Percentiles rank a stretch among this genome's conserved stretches.
These are phyloP conservation scores for Leersia perrieri DNA, from an alignment of 176 grass and related monocot genomes.

Conservation along the genomic window DNA sequence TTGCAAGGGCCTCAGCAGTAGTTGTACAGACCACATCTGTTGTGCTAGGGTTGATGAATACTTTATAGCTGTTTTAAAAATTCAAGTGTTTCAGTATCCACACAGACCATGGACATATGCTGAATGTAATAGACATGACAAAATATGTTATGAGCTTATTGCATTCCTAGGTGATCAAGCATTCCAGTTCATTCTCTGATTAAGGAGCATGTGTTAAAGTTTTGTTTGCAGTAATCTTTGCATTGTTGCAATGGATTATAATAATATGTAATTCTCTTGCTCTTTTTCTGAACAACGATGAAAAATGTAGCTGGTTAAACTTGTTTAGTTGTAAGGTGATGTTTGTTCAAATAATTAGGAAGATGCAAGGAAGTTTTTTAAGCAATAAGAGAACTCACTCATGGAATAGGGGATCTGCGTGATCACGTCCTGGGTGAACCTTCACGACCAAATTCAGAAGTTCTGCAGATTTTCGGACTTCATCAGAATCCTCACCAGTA, in stretches of 20 bases:
- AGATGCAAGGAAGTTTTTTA: neutral
- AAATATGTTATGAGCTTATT: neutral
- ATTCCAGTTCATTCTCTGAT: neutral
- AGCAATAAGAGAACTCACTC: constrained; percentile 65
- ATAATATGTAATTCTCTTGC: neutral
- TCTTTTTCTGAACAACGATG: neutral
- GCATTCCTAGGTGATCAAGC: neutral
- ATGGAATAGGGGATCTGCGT: constrained; percentile 84
- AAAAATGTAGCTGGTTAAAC: neutral
- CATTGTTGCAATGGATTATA: neutral
- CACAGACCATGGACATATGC: constrained; percentile 5
- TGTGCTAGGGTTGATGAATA: constrained; percentile 96
- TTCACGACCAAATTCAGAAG: constrained; percentile 64
- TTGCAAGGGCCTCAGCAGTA: constrained; percentile 85
- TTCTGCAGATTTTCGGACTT: constrained; percentile 56
- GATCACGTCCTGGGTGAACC: constrained; percentile 82
- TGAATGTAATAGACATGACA: neutral
- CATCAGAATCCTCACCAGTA: constrained; percentile 84
- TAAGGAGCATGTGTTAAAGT: neutral
- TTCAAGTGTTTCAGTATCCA: constrained; percentile 19
- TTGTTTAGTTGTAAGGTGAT: neutral
- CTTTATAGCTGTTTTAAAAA: constrained; percentile 67
- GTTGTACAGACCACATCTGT: constrained; percentile 96
- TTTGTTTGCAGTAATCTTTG: neutral
- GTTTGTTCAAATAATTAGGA: neutral